Conservation (phyloP, 257 asterid genomes). For the Ligustrum vulgare region DNA sequence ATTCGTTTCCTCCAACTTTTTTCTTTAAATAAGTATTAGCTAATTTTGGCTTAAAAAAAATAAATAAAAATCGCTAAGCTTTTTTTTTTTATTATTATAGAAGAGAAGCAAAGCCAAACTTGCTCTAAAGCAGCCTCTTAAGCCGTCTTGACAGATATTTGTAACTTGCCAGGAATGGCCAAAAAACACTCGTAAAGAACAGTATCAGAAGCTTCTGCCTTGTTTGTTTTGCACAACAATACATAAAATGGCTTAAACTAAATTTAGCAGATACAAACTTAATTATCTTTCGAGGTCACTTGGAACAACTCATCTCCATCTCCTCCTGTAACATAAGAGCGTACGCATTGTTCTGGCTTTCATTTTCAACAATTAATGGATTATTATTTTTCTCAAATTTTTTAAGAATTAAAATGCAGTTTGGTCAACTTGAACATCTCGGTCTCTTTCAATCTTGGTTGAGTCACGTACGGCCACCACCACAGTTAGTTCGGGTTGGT, state of each 20-base stretch:
- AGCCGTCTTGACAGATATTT: not conserved
- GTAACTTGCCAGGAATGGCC: not conserved
- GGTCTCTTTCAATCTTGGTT: not conserved
- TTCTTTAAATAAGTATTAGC: too few relatives aligned
- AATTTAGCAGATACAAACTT: too few relatives aligned
- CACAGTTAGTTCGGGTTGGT: too few relatives aligned
- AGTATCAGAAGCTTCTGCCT: not conserved
- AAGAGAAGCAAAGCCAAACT: too few relatives aligned
- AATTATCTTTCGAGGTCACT: constrained; percentile 21
- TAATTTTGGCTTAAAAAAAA: too few relatives aligned
- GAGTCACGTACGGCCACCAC: not conserved
- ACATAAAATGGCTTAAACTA: not conserved
- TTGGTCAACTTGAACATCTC: not conserved
- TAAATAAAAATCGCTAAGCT: too few relatives aligned
- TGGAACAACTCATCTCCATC: constrained; percentile 18
- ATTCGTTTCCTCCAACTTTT: too few relatives aligned
- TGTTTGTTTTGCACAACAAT: not conserved
- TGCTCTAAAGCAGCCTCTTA: too few relatives aligned
- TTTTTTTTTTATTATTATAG: too few relatives aligned
- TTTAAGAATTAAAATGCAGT: not conserved
- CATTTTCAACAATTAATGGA: constrained; percentile 2
- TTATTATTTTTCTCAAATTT: not conserved
- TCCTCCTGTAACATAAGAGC: constrained; percentile 3
- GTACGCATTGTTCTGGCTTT: constrained; percentile 28
- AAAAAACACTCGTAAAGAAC: not conserved